Conservation (phyloP, 176 grass and related monocot species). For the maize (Zea mays) region Zm-B73-REFERENCE-NAM-5.0 NC_050103.1:135994001-135994500, state of each 20-base stretch:
- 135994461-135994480: slow-evolving; percentile 75
- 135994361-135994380: slow-evolving; percentile 53
- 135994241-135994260: not conserved
- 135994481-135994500: slow-evolving; percentile 64
- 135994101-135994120: not conserved
- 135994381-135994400: slow-evolving; percentile 72
- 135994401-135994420: slow-evolving; percentile 69
- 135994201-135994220: not conserved
- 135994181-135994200: not conserved
- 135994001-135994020: too few relatives aligned
- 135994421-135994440: slow-evolving; percentile 75
- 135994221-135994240: not conserved
- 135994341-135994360: not conserved
- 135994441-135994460: slow-evolving; percentile 66
- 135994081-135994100: too few relatives aligned
- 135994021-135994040: too few relatives aligned
- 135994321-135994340: not conserved
- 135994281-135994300: not conserved
- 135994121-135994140: slow-evolving; percentile 33
- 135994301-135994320: too few relatives aligned
- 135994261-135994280: not conserved
- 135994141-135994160: slow-evolving; percentile 38
- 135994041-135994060: too few relatives aligned
- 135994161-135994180: not conserved
- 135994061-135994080: too few relatives aligned